phyloP scores from a whole-genome alignment of 1,139 yeast species.

The Yamadazyma buinensis region DNA sequence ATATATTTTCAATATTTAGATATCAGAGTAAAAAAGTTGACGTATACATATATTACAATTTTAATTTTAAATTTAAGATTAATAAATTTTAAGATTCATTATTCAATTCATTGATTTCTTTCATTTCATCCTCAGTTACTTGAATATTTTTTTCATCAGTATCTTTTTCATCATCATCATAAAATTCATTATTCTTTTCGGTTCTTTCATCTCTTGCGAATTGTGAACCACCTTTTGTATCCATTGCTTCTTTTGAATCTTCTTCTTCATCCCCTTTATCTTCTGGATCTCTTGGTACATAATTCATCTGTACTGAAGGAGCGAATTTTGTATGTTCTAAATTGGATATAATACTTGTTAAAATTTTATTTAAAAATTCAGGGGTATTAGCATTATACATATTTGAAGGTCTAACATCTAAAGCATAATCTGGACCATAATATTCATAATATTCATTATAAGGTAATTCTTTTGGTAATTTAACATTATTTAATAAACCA shows the following conservation, averaged over 20 bases:
- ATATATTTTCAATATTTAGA: too few species aligned
- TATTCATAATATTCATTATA: slow-evolving; percentile 96
- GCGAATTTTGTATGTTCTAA: slow-evolving; percentile 89
- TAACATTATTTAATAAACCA: slow-evolving; percentile 77
- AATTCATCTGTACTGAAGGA: slow-evolving; percentile 91
- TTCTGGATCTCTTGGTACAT: slow-evolving; percentile 83
- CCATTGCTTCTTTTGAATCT: slow-evolving; percentile 69
- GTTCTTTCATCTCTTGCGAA: slow-evolving; percentile 73
- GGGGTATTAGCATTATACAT: slow-evolving; percentile 97
- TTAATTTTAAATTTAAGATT: too few species aligned
- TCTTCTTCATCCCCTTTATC: slow-evolving; percentile 82
- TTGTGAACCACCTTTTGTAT: slow-evolving; percentile 88
- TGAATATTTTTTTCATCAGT: slow-evolving; percentile 34
- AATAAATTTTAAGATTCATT: too few species aligned
- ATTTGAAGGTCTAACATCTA: slow-evolving; percentile 91
- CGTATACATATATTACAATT: too few species aligned
- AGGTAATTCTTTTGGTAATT: slow-evolving; percentile 80
- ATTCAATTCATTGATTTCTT: slow-evolving; percentile 38
- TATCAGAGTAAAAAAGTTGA: too few species aligned
- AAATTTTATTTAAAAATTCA: slow-evolving; percentile 82
- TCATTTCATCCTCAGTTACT: slow-evolving; percentile 37
- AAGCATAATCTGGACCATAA: slow-evolving; percentile 92
- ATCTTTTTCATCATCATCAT: slow-evolving; percentile 58
- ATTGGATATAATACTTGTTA: slow-evolving; percentile 72
- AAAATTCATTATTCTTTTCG: slow-evolving; percentile 65